Evolutionary conservation across 2,329 filamentous ascomycete species (phyloP).

Genomic region (Aspergillus sclerotialis): DNA sequence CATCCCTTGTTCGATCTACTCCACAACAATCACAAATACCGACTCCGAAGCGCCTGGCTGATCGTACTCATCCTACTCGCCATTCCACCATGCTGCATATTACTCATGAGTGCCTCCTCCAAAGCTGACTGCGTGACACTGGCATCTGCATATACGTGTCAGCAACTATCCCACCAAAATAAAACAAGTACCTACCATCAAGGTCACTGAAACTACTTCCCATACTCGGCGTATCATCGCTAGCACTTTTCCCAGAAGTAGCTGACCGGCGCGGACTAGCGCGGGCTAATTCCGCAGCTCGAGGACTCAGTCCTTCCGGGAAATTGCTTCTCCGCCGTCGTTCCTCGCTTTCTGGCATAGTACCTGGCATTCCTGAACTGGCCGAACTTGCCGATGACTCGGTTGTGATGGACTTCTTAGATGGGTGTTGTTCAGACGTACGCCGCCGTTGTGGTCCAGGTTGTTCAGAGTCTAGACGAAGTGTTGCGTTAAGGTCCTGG

Average conservation of each 20-base stretch:
- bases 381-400: conserved; percentile 31
- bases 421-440: conserved; percentile 16
- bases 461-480: conserved; percentile 29
- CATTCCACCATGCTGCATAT: conserved; percentile 51
- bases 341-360: conserved; percentile 14
- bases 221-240: conserved; percentile 54
- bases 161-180: no score
- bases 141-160: conserved; percentile 39
- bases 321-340: conserved; percentile 10
- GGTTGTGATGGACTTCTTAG: conserved; percentile 11
- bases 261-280: conserved; percentile 40
- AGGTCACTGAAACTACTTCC: conserved; percentile 61
- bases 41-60: conserved; percentile 49
- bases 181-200: conserved; percentile 41
- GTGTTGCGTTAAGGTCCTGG: conserved; percentile 35
- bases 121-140: conserved; percentile 59
- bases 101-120: conserved; percentile 57
- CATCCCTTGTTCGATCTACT: no score
- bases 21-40: conserved; percentile 42
- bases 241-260: conserved; percentile 36
- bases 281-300: conserved; percentile 42
- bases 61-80: conserved; percentile 45
- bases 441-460: conserved; percentile 20
- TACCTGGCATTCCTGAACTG: conserved; percentile 28
- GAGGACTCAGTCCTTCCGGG: conserved; percentile 32